Conservation (phyloP, 2,329 filamentous ascomycete species). For the Lecanoromycetidae sp. region DNA sequence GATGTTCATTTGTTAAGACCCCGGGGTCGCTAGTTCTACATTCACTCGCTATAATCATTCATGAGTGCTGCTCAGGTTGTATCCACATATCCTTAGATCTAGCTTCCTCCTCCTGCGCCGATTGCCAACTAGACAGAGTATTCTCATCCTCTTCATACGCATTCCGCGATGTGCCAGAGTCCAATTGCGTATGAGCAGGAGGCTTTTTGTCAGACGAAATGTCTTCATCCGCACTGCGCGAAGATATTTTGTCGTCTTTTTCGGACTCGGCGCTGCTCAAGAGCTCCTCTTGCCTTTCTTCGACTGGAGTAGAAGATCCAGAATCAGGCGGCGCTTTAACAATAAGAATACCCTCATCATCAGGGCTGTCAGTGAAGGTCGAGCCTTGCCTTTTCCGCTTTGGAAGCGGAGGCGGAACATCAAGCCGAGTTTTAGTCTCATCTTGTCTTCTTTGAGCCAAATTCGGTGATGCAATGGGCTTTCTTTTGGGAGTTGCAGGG, state of each 20-base stretch:
- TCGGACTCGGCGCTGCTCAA: background rate
- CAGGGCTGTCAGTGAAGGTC: constrained; percentile 25
- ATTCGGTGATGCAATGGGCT: constrained; percentile 41
- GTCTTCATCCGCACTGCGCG: background rate
- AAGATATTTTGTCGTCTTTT: background rate
- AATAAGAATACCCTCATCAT: constrained; percentile 47
- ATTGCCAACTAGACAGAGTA: constrained; percentile 24
- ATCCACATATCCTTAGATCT: constrained; percentile 21
- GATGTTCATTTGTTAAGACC: too few relatives aligned
- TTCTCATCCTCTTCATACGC: constrained; percentile 24
- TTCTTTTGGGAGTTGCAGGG: constrained; percentile 51
- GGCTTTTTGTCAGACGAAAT: background rate
- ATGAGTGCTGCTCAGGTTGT: constrained; percentile 19
- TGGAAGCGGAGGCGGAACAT: constrained; percentile 40
- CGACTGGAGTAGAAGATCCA: constrained; percentile 31
- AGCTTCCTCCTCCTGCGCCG: constrained; percentile 25
- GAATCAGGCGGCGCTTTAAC: constrained; percentile 55
- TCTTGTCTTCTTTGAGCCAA: constrained; percentile 26
- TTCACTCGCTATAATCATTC: too few relatives aligned
- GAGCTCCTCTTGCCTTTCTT: constrained; percentile 5
- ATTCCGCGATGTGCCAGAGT: constrained; percentile 14
- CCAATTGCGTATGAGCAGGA: background rate
- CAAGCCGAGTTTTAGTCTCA: constrained; percentile 24
- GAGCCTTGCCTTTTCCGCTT: constrained; percentile 31
- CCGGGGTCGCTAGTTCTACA: too few relatives aligned